Conservation (phyloP, 2,329 filamentous ascomycete species). For the Aspergillus ruber region DNA sequence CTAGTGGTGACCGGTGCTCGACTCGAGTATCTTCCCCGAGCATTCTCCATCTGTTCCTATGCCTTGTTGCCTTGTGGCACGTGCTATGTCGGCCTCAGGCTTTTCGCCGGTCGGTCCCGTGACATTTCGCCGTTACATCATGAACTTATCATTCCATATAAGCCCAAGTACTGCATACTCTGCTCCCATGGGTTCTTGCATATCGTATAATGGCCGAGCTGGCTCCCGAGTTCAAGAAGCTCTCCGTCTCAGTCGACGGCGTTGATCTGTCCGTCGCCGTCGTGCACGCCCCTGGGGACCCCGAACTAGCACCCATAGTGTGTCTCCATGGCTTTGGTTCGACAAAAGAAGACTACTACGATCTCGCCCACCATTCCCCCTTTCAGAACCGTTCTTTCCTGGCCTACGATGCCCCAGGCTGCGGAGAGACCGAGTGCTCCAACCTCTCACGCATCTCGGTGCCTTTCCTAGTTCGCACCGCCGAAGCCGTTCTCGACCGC, state of each 20-base stretch:
- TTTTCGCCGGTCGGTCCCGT: background rate
- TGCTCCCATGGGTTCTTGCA: too few relatives aligned
- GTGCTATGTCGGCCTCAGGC: background rate
- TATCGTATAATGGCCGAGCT: background rate
- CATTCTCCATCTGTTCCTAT: background rate
- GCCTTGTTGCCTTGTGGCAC: too few relatives aligned
- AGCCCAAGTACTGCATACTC: too few relatives aligned
- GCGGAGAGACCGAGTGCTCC: constrained; percentile 13
- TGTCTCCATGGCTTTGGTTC: constrained; percentile 23
- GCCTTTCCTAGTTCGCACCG: constrained; percentile 18
- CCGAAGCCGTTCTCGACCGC: constrained; percentile 12
- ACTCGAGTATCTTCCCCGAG: too few relatives aligned
- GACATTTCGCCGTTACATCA: background rate
- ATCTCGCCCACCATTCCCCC: constrained; percentile 9
- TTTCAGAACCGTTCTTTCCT: constrained; percentile 13
- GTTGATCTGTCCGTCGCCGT: constrained; percentile 14
- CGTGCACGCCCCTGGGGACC: constrained; percentile 11
- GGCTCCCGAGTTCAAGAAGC: background rate
- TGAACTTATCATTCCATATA: too few relatives aligned
- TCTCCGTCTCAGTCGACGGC: constrained; percentile 13
- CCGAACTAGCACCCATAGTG: constrained; percentile 10
- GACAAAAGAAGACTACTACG: constrained; percentile 20
- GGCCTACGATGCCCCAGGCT: constrained; percentile 19
- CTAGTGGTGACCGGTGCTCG: too few relatives aligned
- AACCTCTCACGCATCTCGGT: constrained; percentile 15